These are phyloP conservation scores for Ogataea angusta DNA, from an alignment of 805 yeast species.

Conservation along the genomic window DNA sequence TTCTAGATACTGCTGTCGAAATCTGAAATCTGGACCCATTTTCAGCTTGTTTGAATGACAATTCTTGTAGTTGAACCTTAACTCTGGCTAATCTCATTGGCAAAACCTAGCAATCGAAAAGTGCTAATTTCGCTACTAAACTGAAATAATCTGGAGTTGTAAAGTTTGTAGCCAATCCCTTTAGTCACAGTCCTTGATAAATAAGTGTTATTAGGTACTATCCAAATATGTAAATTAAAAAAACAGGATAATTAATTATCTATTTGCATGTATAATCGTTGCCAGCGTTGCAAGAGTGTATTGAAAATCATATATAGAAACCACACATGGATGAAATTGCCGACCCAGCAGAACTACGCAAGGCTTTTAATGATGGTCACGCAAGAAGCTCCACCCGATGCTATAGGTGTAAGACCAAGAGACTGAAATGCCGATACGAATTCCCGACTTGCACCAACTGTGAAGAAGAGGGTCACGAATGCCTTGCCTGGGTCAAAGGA, in stretches of 20 bases:
- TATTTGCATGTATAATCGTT: background rate
- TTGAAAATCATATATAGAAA: background rate
- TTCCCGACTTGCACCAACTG: slow-evolving; percentile 15
- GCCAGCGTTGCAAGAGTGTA: background rate
- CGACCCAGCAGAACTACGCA: background rate
- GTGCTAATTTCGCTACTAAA: too few species aligned
- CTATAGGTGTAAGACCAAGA: slow-evolving; percentile 15
- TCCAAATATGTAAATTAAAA: background rate
- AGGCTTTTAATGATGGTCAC: slow-evolving; percentile 7
- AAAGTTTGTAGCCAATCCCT: too few species aligned
- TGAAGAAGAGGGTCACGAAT: slow-evolving; percentile 9
- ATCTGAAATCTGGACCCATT: too few species aligned
- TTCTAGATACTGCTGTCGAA: too few species aligned
- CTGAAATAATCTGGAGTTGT: too few species aligned
- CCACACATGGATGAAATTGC: slow-evolving; percentile 10
- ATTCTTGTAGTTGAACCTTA: too few species aligned
- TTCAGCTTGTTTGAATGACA: too few species aligned
- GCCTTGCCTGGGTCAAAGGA: slow-evolving; percentile 17
- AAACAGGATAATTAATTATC: background rate
- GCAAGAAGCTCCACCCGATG: slow-evolving; percentile 14
- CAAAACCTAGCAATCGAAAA: too few species aligned
- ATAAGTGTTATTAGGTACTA: background rate
- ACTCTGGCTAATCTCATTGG: too few species aligned
- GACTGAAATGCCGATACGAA: slow-evolving; percentile 13
- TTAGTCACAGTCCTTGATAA: too few species aligned